Conservation (phyloP, 495 filamentous ascomycete genomes). For the Talaromyces ruber region DNA sequence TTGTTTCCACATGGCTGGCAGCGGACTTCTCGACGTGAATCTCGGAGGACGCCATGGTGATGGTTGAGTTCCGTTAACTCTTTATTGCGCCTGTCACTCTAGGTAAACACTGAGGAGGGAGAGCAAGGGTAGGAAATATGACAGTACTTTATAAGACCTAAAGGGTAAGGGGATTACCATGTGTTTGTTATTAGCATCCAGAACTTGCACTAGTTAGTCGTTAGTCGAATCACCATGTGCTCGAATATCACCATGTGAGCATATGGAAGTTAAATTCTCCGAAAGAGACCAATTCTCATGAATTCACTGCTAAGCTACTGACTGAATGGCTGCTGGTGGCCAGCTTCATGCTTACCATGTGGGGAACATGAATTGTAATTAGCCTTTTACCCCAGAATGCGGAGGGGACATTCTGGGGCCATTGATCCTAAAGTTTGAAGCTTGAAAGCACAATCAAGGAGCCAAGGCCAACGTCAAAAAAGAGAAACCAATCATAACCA, state of each 20-base stretch:
- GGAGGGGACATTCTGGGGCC: not conserved
- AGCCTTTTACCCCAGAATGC: not conserved
- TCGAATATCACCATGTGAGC: not conserved
- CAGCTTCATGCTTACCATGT: not conserved
- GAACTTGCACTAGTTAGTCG: not conserved
- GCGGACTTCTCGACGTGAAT: constrained; percentile 4
- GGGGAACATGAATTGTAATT: not conserved
- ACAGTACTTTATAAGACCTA: not conserved
- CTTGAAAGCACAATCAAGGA: not conserved
- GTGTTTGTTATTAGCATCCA: not conserved
- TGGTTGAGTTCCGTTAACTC: not conserved
- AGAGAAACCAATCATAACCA: not conserved
- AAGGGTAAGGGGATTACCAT: not conserved
- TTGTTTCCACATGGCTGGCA: constrained; percentile 1
- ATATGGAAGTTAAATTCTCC: not conserved
- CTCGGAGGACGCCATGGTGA: not conserved
- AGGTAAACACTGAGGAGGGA: not conserved
- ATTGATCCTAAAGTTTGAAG: not conserved
- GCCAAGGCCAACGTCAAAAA: not conserved
- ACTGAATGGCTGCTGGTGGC: not conserved
- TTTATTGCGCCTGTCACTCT: not conserved
- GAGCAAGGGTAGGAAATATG: not conserved
- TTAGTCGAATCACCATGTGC: not conserved
- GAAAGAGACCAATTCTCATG: not conserved
- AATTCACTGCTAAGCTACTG: not conserved